Evolutionary conservation across 129 eudicot genomes (phyloP), one percentile per base, ranked within the genome.

Genomic region (Sambucus nigra): DNA sequence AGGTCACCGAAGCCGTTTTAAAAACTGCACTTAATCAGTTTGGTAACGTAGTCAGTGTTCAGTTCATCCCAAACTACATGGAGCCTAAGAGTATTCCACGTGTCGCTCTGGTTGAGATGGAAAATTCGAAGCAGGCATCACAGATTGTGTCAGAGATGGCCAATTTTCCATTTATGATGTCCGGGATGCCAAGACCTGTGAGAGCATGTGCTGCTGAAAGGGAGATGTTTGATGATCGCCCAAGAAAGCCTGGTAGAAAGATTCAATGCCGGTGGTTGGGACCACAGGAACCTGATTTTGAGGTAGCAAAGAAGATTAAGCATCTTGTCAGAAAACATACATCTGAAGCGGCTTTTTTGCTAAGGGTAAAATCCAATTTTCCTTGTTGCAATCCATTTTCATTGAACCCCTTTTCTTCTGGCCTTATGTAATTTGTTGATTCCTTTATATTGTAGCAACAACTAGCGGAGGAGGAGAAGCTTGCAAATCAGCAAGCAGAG

Each of bases 191-290:
- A n/a, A 42, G 48, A 16, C 48, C 48, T 13, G 48, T 42, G 18
- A 42, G 48, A 42, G 48, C 48, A 9, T 42, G 48, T 16, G 48
- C 48, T 42, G 48, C 48, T 42, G 48, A 42, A 42, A 16, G 14
- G 48, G 48, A 42, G 48, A 42, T 42, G 48, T 42, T 42, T 42
- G 48, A 42, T 42, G 48, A 42, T 42, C 48, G 48, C 4, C 48
- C 48, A 16, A 42, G 16, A 42, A 42, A 20, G n/a, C 48, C 48
- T n/a, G 48, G 48, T 15, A 42, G 48, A 42, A 15, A 20, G 20
- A 42, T 42, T 13, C 48, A 42, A 7, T 42, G 48, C 48, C 48
- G 48, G 14, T 42, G 48, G 48, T 42, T 42, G 48, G 48, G 16
- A 18, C 20, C 19, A 20, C 14, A 42, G 21, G 48, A 42, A 13